Conservation (phyloP, 1,284 basidiomycete species). For the Cutaneotrichosporon mucoides region DNA sequence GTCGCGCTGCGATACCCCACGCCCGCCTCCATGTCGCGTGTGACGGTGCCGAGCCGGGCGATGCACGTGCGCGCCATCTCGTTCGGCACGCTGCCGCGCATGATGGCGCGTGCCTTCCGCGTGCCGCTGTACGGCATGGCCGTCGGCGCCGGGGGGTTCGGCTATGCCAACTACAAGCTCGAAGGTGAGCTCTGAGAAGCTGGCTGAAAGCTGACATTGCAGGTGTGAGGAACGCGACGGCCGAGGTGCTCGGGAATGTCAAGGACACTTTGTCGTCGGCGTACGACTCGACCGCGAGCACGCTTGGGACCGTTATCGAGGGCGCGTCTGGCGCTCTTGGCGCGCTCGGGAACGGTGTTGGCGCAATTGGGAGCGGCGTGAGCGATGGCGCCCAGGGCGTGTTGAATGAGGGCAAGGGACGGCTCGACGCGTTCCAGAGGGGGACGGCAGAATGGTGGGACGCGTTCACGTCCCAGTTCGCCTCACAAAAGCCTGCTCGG, state of each 20-base stretch:
- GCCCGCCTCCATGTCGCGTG: neutral
- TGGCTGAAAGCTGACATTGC: neutral
- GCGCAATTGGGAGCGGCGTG: slow-evolving; percentile 10
- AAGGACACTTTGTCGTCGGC: slow-evolving; percentile 35
- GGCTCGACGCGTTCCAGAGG: slow-evolving; percentile 28
- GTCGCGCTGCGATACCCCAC: neutral
- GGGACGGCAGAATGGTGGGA: slow-evolving; percentile 43
- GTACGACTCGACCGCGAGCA: slow-evolving; percentile 35
- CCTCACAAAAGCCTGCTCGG: neutral
- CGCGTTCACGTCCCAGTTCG: slow-evolving; percentile 34
- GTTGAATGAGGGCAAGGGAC: slow-evolving; percentile 23
- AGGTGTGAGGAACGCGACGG: slow-evolving; percentile 44
- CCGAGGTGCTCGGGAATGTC: slow-evolving; percentile 37
- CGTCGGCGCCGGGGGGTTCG: slow-evolving; percentile 80
- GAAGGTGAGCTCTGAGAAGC: slow-evolving; percentile 61
- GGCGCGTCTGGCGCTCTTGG: slow-evolving; percentile 22
- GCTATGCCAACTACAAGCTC: slow-evolving; percentile 89
- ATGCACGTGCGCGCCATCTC: slow-evolving; percentile 68
- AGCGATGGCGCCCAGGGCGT: slow-evolving; percentile 17
- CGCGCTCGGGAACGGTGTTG: slow-evolving; percentile 13
- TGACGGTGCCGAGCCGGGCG: slow-evolving; percentile 20
- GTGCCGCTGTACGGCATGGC: slow-evolving; percentile 80
- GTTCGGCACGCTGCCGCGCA: slow-evolving; percentile 74
- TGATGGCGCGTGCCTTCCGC: slow-evolving; percentile 75
- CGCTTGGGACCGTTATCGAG: slow-evolving; percentile 28